Percentiles rank a stretch among this genome's conserved stretches.
These are phyloP conservation scores for Lachnum nothofagi DNA, from an alignment of 2,329 filamentous ascomycete genomes.

Conservation along the genomic window DNA sequence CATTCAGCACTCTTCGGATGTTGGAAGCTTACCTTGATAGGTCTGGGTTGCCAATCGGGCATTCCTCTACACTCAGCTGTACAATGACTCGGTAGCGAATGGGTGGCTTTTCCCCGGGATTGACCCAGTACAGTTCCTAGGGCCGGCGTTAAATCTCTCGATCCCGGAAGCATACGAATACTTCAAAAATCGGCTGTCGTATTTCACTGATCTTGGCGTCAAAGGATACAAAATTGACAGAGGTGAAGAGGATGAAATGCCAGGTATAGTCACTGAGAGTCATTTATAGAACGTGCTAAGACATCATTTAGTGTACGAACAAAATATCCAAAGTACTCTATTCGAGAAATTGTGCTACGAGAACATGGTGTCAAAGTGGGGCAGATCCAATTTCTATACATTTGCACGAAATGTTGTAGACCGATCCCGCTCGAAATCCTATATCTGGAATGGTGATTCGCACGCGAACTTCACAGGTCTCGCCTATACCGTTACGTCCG, in stretches of 20 bases:
- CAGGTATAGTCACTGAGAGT: slow-evolving; percentile 14
- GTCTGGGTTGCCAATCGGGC: slow-evolving; percentile 36
- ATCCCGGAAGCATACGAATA: slow-evolving; percentile 35
- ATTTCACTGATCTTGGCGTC: slow-evolving; percentile 34
- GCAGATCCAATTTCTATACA: slow-evolving; percentile 31
- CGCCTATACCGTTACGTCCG: slow-evolving; percentile 31
- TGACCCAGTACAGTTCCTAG: slow-evolving; percentile 27
- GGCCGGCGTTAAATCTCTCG: slow-evolving; percentile 35
- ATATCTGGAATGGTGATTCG: slow-evolving; percentile 36
- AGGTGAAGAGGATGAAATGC: slow-evolving; percentile 38
- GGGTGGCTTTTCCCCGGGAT: slow-evolving; percentile 33
- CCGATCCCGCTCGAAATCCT: slow-evolving; percentile 28
- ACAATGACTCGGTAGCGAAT: slow-evolving; percentile 29
- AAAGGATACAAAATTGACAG: slow-evolving; percentile 38
- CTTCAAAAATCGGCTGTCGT: slow-evolving; percentile 29
- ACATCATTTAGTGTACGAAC: slow-evolving; percentile 22
- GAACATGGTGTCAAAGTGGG: slow-evolving; percentile 32
- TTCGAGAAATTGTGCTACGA: slow-evolving; percentile 33
- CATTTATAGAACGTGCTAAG: neutral
- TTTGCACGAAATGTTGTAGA: slow-evolving; percentile 35
- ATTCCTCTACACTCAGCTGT: slow-evolving; percentile 32
- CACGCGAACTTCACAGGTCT: slow-evolving; percentile 34
- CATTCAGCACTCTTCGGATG: neutral
- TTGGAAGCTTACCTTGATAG: neutral
- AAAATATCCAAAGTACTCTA: slow-evolving; percentile 34